Percentiles rank a stretch among this genome's conserved stretches.
Evolutionary conservation across 2,329 filamentous ascomycete genomes (phyloP).

Genomic region (Tolypocladium cylindrosporum): DNA sequence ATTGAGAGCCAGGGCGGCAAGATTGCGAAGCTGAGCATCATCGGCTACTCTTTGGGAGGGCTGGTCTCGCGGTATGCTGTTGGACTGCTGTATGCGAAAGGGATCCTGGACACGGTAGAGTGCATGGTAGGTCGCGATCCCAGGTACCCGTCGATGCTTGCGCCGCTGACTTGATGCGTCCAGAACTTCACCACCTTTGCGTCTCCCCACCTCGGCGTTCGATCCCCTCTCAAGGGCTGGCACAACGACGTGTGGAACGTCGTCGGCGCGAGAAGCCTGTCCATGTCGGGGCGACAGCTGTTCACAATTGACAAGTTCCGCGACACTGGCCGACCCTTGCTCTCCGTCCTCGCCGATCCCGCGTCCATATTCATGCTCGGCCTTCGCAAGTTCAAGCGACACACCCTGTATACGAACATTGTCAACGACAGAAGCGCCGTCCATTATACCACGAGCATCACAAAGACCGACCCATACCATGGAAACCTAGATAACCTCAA

Average conservation of each 20-base stretch:
- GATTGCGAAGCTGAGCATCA: constrained; percentile 73
- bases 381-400: constrained; percentile 64
- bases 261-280: constrained; percentile 72
- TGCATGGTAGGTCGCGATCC: constrained; percentile 50
- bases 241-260: constrained; percentile 67
- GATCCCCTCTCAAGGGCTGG: constrained; percentile 57
- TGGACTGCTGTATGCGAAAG: constrained; percentile 72
- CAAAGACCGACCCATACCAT: constrained; percentile 66
- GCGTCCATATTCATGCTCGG: constrained; percentile 78
- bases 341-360: constrained; percentile 73
- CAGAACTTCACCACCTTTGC: constrained; percentile 92
- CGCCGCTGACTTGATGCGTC: constrained; percentile 5
- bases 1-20: constrained; percentile 54
- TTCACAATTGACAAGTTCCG: constrained; percentile 83
- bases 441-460: constrained; percentile 74
- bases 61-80: constrained; percentile 79
- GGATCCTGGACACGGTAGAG: constrained; percentile 67
- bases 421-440: constrained; percentile 75
- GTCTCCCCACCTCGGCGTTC: constrained; percentile 70
- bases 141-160: not conserved
- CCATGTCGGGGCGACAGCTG: constrained; percentile 74
- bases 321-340: constrained; percentile 68
- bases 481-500: constrained; percentile 52
- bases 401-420: constrained; percentile 76
- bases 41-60: constrained; percentile 85